Base-by-base conservation (phyloP, 1,284 basidiomycete species). In the Meira miltonrushii region DNA sequence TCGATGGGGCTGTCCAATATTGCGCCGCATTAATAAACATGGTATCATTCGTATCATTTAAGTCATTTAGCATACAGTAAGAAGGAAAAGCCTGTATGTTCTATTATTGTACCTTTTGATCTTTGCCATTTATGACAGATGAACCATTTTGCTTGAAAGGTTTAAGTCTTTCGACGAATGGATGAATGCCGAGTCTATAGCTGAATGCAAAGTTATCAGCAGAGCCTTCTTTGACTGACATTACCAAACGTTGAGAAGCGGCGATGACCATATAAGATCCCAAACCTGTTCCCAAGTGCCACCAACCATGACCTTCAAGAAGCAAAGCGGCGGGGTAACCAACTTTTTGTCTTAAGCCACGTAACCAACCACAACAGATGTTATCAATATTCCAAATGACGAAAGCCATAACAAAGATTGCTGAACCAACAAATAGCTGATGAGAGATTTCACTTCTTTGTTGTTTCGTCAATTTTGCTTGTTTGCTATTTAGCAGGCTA, bases 381-480 rank as follows among this genome's bases (percentile, higher is more conserved):
- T 83, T 83, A 69, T 83, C 83, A 11, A 82, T 56, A 71, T 83
- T 83, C 82, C 82, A 83, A 44, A 83, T 78, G 1, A 64, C 71
- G 59, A 83, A 83, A 1, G 81, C 83, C 1, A 53, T 25, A 19
- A 75, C 28, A 59, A 77, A 83, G 25, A 77, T 68, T 19, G 56
- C 28, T 0, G 64, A 48, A 15, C 75, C 74, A 7, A 60, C 43
- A n/a, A 57, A 39, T 51, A 64, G 64, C 8, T 64, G 28, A 1
- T 52, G 33, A 2, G 39, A 28, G 38, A 61, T 68, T 15, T 65
- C 58, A 1, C 33, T n/a, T 33, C 58, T 59, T 19, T 59, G 55
- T 23, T 50, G 39, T 43, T 39, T 37, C 17, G 46, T 48, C 17
- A 48, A 23, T 12, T 15, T 39, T 48, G 33, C 49, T n/a, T 21